Conservation (phyloP, 345 rosid genomes). For the Trapa incisa region DNA sequence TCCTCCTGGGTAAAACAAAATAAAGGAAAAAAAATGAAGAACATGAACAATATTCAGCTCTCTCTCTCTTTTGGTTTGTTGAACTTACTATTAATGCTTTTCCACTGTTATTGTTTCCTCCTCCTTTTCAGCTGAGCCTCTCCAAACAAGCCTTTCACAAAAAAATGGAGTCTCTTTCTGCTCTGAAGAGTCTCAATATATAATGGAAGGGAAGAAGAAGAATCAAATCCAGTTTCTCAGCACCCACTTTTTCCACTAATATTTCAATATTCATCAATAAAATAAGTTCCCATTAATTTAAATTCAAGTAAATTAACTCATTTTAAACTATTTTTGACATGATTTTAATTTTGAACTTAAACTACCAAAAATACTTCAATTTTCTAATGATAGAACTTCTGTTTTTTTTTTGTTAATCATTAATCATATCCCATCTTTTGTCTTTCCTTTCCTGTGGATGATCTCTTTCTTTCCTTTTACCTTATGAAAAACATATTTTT, state of each 20-base stretch:
- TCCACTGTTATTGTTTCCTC: slow-evolving; percentile 9
- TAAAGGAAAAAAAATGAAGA: too few species aligned
- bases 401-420: too few species aligned
- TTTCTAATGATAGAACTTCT: too few species aligned
- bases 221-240: slow-evolving; percentile 43
- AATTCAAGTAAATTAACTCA: too few species aligned
- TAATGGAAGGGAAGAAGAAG: slow-evolving; percentile 5
- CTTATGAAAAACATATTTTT: not conserved
- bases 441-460: too few species aligned
- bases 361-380: too few species aligned
- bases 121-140: slow-evolving; percentile 12
- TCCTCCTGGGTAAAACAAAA: not conserved
- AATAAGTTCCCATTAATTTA: too few species aligned
- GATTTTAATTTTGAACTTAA: too few species aligned
- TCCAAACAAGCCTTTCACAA: slow-evolving; percentile 28
- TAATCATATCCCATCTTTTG: too few species aligned
- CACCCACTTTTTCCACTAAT: slow-evolving; percentile 17
- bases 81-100: slow-evolving; percentile 6
- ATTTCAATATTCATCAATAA: slow-evolving; percentile 17
- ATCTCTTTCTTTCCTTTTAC: too few species aligned
- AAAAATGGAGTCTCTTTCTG: slow-evolving; percentile 30
- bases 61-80: not conserved
- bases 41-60: not conserved
- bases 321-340: too few species aligned
- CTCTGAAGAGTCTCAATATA: slow-evolving; percentile 20